These are phyloP conservation scores for Globisporangium canariense DNA, from an alignment of 352 stramenopile genomes.

Conservation along the genomic window DNA sequence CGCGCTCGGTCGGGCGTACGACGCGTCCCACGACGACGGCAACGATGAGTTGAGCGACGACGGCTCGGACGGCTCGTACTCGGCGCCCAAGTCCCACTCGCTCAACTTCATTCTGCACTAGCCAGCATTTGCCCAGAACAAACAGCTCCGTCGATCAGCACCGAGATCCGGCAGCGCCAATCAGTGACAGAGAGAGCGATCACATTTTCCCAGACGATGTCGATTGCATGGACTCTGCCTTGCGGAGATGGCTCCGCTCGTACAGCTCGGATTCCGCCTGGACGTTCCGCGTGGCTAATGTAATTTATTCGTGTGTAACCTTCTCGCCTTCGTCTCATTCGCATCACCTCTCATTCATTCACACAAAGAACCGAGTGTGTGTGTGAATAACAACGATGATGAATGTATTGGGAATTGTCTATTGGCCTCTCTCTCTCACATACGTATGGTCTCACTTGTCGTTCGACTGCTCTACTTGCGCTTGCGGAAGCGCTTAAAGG, in stretches of 20 bases:
- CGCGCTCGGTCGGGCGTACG: constrained; percentile 21
- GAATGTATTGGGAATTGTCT: constrained; percentile 1
- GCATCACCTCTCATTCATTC: not conserved
- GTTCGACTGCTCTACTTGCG: constrained; percentile 14
- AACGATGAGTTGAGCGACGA: constrained; percentile 39
- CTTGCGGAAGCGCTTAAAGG: constrained; percentile 79
- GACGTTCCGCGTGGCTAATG: constrained; percentile 6
- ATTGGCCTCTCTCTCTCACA: not conserved
- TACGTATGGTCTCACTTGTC: not conserved
- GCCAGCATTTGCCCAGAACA: not conserved
- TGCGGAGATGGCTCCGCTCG: not conserved
- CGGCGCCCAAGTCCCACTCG: constrained; percentile 66
- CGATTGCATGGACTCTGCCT: not conserved
- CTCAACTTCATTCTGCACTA: constrained; percentile 85
- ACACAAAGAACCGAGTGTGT: no score
- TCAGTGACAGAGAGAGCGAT: not conserved
- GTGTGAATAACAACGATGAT: no score
- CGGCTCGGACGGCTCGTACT: constrained; percentile 57
- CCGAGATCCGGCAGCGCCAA: not conserved
- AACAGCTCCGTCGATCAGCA: not conserved
- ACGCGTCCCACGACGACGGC: constrained; percentile 16
- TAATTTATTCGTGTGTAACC: constrained; percentile 11
- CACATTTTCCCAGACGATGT: not conserved
- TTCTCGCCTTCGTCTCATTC: not conserved
- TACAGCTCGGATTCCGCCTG: constrained; percentile 1